phyloP scores from a whole-genome alignment of 2,329 filamentous ascomycete genomes.

The Aspergillus viridinutans region DNA sequence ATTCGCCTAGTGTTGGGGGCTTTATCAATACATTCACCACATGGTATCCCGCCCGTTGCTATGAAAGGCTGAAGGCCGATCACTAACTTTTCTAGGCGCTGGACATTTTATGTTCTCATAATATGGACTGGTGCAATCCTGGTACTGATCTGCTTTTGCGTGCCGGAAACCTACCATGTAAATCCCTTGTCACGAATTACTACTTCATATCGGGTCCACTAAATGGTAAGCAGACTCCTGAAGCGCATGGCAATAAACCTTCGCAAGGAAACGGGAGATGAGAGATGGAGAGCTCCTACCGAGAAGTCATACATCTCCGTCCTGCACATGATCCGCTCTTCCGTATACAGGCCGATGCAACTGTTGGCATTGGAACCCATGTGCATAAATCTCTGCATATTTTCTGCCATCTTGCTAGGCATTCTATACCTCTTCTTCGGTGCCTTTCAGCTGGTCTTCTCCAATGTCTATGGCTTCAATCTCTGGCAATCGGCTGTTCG shows the following conservation, averaged over 20 bases:
- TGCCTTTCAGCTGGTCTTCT: conserved; percentile 77
- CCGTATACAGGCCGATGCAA: conserved; percentile 65
- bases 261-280: conserved; percentile 72
- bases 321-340: conserved; percentile 53
- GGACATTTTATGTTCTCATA: conserved; percentile 78
- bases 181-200: conserved; percentile 25
- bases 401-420: conserved; percentile 79
- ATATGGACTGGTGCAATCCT: conserved; percentile 71
- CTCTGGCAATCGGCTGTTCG: conserved; percentile 74
- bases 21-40: conserved; percentile 73
- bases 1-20: conserved; percentile 52
- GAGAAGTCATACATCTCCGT: conserved; percentile 71
- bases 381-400: conserved; percentile 75
- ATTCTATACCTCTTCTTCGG: conserved; percentile 90
- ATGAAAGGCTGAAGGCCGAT: neutral
- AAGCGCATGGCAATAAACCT: conserved; percentile 66
- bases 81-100: conserved; percentile 48
- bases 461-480: conserved; percentile 68
- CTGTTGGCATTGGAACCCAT: conserved; percentile 79
- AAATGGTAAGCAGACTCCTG: conserved; percentile 48
- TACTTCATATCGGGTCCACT: conserved; percentile 32
- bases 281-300: conserved; percentile 69
- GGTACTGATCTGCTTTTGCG: conserved; percentile 61
- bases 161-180: conserved; percentile 80
- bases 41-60: conserved; percentile 46